These are phyloP conservation scores for Heteromeles arbutifolia DNA, from an alignment of 306 rosid genomes.

Conservation along the genomic window DNA sequence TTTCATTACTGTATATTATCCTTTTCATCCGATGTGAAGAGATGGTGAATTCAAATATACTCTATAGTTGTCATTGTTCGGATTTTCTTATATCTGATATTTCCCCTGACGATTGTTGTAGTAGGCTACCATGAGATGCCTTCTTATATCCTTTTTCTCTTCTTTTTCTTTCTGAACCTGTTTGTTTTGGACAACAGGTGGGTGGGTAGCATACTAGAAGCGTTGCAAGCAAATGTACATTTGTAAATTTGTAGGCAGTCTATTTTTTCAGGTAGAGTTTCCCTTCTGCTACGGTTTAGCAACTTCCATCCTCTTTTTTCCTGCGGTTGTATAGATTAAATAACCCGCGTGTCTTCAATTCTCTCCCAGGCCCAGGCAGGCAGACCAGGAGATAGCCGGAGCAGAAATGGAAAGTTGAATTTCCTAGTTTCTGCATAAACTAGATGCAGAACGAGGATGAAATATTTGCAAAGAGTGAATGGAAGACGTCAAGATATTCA, in stretches of 20 bases:
- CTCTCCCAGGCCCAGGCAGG: neutral
- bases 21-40: neutral
- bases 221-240: conserved; percentile 41
- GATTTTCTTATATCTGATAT: neutral
- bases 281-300: neutral
- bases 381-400: neutral
- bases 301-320: conserved; percentile 4
- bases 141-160: neutral
- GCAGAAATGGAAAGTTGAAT: neutral
- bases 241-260: conserved; percentile 4
- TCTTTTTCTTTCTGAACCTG: neutral
- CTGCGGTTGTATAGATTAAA: neutral
- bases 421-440: neutral
- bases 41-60: neutral
- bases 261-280: conserved; percentile 30
- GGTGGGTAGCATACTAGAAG: conserved; percentile 86
- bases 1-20: neutral
- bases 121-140: neutral
- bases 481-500: neutral
- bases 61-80: neutral
- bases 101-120: neutral
- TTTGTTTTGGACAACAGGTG: conserved; percentile 48
- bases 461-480: neutral
- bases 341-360: neutral
- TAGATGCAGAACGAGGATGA: neutral